Conservation (phyloP, 768 basidiomycete genomes). For the Boletus pseudopeckii region DNA sequence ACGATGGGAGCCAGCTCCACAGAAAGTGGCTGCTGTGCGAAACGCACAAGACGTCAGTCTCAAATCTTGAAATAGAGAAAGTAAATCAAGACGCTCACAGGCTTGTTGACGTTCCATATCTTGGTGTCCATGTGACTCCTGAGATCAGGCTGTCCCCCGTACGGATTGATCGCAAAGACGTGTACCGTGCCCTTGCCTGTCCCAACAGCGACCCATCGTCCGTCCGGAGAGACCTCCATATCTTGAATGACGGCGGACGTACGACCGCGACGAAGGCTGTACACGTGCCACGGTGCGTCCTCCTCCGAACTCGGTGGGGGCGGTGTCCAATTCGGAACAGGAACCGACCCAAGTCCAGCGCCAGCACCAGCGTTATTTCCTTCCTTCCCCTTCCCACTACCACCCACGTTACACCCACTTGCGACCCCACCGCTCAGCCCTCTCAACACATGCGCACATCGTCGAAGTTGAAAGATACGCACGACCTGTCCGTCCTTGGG, state of each 20-base stretch:
- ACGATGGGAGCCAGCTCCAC: slow-evolving; percentile 56
- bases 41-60: background rate
- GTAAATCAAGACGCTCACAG: slow-evolving; percentile 34
- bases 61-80: background rate
- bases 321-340: slow-evolving; percentile 1
- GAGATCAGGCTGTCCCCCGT: slow-evolving; percentile 65
- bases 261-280: slow-evolving; percentile 66
- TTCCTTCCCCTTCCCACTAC: background rate
- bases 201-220: slow-evolving; percentile 67
- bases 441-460: slow-evolving; percentile 21
- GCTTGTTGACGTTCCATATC: slow-evolving; percentile 50
- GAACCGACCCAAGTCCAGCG: background rate
- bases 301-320: slow-evolving; percentile 3
- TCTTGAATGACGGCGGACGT: slow-evolving; percentile 63
- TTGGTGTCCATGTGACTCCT: slow-evolving; percentile 56
- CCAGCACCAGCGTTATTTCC: slow-evolving; percentile 1
- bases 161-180: slow-evolving; percentile 73
- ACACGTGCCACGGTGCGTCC: slow-evolving; percentile 51
- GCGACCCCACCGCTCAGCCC: background rate
- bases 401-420: background rate
- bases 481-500: slow-evolving; percentile 54
- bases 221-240: slow-evolving; percentile 44
- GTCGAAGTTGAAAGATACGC: slow-evolving; percentile 45
- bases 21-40: slow-evolving; percentile 45
- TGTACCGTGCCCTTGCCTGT: slow-evolving; percentile 65